Evolutionary conservation across 352 stramenopile species (phyloP).

Genomic region (Peronosclerospora sorghi): DNA sequence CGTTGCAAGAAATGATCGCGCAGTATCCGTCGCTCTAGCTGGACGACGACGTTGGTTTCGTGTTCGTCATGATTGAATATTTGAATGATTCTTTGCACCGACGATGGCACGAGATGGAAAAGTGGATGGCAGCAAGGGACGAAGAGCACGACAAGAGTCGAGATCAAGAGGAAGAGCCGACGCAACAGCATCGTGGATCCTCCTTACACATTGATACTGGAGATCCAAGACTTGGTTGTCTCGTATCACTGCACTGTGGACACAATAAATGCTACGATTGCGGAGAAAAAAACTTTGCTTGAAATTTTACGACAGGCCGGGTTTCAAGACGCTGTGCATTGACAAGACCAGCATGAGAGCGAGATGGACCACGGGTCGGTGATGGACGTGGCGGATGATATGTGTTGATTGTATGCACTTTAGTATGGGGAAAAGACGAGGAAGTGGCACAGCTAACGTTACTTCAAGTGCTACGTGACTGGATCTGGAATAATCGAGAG

Average conservation of each 20-base stretch:
- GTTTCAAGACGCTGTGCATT: conserved; percentile 15
- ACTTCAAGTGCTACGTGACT: too few species aligned
- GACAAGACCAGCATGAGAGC: neutral
- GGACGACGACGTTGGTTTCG: conserved; percentile 60
- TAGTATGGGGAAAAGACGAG: too few species aligned
- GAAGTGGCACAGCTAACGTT: too few species aligned
- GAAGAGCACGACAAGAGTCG: conserved; percentile 4
- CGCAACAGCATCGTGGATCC: too few species aligned
- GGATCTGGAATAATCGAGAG: too few species aligned
- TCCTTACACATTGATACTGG: conserved; percentile 25
- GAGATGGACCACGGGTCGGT: too few species aligned
- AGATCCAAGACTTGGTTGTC: conserved; percentile 30
- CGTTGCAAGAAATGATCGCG: conserved; percentile 41
- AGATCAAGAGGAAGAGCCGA: conserved; percentile 2
- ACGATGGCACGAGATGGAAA: conserved; percentile 41
- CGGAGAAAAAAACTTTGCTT: conserved; percentile 56
- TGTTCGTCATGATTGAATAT: conserved; percentile 68
- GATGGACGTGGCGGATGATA: too few species aligned
- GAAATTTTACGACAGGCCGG: conserved; percentile 38
- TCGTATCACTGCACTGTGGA: conserved; percentile 69
- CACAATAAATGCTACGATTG: conserved; percentile 82
- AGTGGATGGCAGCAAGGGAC: conserved; percentile 4
- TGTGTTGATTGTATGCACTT: too few species aligned
- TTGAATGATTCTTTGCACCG: conserved; percentile 52
- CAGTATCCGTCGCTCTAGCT: conserved; percentile 53